phyloP scores from a whole-genome alignment of 192 early-diverging fungal genomes.

The Rhizophagus clarus region DNA sequence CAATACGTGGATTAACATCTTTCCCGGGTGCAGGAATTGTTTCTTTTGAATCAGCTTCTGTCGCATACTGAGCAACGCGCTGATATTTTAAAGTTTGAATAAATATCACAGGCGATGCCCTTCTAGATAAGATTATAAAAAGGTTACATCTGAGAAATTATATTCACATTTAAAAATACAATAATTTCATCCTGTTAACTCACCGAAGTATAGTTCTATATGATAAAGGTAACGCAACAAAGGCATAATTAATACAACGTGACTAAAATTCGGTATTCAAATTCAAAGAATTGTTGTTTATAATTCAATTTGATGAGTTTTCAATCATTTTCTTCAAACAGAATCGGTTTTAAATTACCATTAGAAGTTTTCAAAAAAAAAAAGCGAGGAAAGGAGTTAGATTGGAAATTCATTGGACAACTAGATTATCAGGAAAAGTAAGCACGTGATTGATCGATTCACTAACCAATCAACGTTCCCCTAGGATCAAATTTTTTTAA shows the following conservation, averaged over 20 bases:
- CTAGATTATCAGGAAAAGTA: too few relatives aligned
- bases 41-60: conserved; percentile 45
- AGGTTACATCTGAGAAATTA: not conserved
- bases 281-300: not conserved
- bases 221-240: not conserved
- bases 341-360: not conserved
- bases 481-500: too few relatives aligned
- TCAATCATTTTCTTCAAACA: not conserved
- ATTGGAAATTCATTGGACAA: too few relatives aligned
- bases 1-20: conserved; percentile 68
- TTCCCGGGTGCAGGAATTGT: conserved; percentile 67
- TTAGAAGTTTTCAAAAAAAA: not conserved
- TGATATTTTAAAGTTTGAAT: not conserved
- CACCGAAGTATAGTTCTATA: not conserved
- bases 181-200: not conserved
- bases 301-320: not conserved
- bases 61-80: conserved; percentile 7
- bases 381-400: not conserved
- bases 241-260: not conserved
- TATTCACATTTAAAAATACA: not conserved
- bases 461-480: too few relatives aligned
- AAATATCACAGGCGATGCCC: not conserved
- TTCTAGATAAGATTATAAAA: not conserved
- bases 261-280: not conserved
- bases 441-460: too few relatives aligned